These are phyloP conservation scores for Lactifluus volemus DNA, from an alignment of 768 basidiomycete genomes.

Conservation along the genomic window DNA sequence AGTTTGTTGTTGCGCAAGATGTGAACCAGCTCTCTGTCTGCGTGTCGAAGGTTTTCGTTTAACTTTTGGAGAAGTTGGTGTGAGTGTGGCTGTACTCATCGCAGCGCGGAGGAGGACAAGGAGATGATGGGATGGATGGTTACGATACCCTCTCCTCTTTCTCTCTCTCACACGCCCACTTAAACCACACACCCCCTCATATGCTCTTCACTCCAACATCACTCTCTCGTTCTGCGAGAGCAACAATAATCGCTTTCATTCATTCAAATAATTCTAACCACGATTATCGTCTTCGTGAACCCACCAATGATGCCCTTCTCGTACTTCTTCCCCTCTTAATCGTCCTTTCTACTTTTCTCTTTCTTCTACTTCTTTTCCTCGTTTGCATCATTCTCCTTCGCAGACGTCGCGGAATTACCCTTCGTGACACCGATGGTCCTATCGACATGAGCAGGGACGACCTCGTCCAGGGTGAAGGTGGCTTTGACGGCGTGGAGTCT, in stretches of 20 bases:
- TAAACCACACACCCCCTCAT: background rate
- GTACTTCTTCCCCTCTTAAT: constrained; percentile 91
- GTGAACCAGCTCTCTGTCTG: constrained; percentile 47
- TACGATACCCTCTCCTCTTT: background rate
- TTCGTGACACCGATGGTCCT: constrained; percentile 85
- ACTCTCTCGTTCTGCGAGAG: background rate
- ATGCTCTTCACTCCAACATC: background rate
- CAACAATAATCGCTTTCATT: constrained; percentile 1
- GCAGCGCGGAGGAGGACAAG: background rate
- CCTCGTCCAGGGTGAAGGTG: constrained; percentile 83
- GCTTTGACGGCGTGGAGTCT: constrained; percentile 84
- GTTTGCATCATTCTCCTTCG: constrained; percentile 82
- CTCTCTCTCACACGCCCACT: no score
- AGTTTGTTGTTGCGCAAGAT: constrained; percentile 43
- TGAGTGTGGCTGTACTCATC: constrained; percentile 40
- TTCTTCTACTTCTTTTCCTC: constrained; percentile 87
- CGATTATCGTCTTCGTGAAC: constrained; percentile 16
- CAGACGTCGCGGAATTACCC: constrained; percentile 63
- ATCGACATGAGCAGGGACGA: constrained; percentile 91
- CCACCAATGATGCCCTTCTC: constrained; percentile 58
- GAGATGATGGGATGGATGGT: background rate
- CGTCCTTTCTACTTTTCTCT: constrained; percentile 85
- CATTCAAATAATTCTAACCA: background rate
- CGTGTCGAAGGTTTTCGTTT: constrained; percentile 49
- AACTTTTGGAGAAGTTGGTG: constrained; percentile 45